Evolutionary conservation across 805 yeast genomes (phyloP).

Genomic region (Candida tibetensis): DNA sequence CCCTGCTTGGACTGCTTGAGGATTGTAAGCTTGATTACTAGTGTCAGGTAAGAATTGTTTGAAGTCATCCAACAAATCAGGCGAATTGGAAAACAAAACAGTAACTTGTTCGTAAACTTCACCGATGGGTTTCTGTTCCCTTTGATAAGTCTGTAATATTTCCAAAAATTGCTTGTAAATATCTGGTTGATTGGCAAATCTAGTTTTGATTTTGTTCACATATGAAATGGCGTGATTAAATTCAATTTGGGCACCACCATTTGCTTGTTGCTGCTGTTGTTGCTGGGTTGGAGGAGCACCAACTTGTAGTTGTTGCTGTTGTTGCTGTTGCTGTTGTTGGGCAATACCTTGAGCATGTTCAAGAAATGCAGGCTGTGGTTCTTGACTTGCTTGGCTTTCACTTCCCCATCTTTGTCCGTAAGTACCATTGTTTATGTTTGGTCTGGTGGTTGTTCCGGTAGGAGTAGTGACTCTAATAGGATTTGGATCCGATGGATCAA

Average conservation of each 20-base stretch:
- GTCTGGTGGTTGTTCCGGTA: slow-evolving; percentile 76
- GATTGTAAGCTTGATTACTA: slow-evolving; percentile 35
- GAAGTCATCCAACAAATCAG: slow-evolving; percentile 91
- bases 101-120: slow-evolving; percentile 96
- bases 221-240: slow-evolving; percentile 96
- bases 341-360: background rate
- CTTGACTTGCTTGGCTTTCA: slow-evolving; percentile 16
- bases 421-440: slow-evolving; percentile 40
- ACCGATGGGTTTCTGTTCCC: slow-evolving; percentile 91
- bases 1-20: slow-evolving; percentile 19
- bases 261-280: slow-evolving; percentile 22
- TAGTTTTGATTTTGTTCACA: slow-evolving; percentile 92
- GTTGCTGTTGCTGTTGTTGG: slow-evolving; percentile 15
- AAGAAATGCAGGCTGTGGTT: slow-evolving; percentile 1
- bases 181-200: slow-evolving; percentile 92
- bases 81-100: slow-evolving; percentile 83
- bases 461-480: slow-evolving; percentile 96
- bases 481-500: slow-evolving; percentile 84
- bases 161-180: slow-evolving; percentile 93
- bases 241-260: slow-evolving; percentile 74
- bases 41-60: slow-evolving; percentile 93
- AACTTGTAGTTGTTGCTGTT: slow-evolving; percentile 11
- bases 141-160: slow-evolving; percentile 92
- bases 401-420: slow-evolving; percentile 25
- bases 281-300: no score